Percentiles rank a stretch among this genome's conserved stretches.
These are phyloP conservation scores for Pseudopithomyces maydicus DNA, from an alignment of 2,329 filamentous ascomycete genomes.

Conservation along the genomic window DNA sequence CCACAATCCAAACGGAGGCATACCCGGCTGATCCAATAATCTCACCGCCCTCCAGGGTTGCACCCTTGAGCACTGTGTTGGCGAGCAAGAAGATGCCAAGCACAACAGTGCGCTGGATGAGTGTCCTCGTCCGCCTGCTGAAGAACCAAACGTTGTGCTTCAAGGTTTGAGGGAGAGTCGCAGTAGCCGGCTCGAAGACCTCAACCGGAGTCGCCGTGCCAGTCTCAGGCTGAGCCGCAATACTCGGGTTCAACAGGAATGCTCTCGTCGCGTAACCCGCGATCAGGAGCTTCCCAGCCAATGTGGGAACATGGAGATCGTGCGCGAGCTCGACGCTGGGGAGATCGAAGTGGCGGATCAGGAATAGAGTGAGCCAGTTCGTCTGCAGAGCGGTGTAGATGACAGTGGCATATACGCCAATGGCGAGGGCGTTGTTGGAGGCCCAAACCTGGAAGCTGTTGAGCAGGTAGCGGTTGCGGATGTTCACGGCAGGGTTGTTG, in stretches of 20 bases:
- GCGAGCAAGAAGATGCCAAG: conserved; percentile 52
- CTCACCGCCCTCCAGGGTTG: conserved; percentile 73
- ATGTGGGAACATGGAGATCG: conserved; percentile 57
- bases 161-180: conserved; percentile 72
- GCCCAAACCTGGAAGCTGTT: conserved; percentile 46
- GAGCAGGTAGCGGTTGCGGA: conserved; percentile 50
- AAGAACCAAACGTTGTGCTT: conserved; percentile 75
- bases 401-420: conserved; percentile 74
- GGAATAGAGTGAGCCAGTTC: conserved; percentile 67
- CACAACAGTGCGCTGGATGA: conserved; percentile 60
- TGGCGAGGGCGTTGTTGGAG: conserved; percentile 70
- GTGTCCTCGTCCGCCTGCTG: conserved; percentile 66
- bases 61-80: conserved; percentile 69
- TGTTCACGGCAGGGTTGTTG: conserved; percentile 61
- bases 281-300: conserved; percentile 64
- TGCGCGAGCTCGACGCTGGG: conserved; percentile 71
- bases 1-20: conserved; percentile 74
- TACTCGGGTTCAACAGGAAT: conserved; percentile 77
- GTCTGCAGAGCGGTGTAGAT: conserved; percentile 72
- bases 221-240: conserved; percentile 59
- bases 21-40: conserved; percentile 72
- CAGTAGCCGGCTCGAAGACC: conserved; percentile 67
- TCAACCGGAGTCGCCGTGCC: conserved; percentile 53
- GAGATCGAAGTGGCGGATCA: conserved; percentile 79
- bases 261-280: conserved; percentile 73